phyloP scores from a whole-genome alignment of 2,329 filamentous ascomycete species.

The Didymellaceae sp. region DNA sequence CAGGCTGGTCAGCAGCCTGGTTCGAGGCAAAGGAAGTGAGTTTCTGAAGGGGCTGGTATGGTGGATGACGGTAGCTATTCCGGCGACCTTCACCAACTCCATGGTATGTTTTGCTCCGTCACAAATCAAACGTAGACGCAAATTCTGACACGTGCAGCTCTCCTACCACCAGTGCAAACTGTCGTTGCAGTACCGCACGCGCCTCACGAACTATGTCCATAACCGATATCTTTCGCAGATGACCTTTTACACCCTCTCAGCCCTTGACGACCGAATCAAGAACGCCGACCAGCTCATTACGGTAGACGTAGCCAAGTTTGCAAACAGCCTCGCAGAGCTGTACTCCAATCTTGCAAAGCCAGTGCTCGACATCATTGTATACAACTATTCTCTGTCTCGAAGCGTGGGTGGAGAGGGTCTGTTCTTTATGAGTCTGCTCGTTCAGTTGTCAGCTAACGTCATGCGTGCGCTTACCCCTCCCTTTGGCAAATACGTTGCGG shows the following conservation, averaged over 20 bases:
- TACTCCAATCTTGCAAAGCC: constrained; percentile 98
- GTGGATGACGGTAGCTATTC: constrained; percentile 98
- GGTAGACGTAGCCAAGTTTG: constrained; percentile 95
- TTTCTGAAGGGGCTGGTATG: constrained; percentile 88
- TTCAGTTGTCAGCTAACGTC: constrained; percentile 88
- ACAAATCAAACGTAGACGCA: not conserved
- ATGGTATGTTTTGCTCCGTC: constrained; percentile 69
- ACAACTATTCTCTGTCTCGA: constrained; percentile 91
- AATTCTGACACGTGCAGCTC: constrained; percentile 61
- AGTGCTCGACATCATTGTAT: constrained; percentile 92
- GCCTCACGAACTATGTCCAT: constrained; percentile 93
- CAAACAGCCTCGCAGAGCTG: constrained; percentile 89
- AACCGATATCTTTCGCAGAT: constrained; percentile 96
- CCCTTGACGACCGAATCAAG: constrained; percentile 95
- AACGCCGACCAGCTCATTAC: constrained; percentile 98
- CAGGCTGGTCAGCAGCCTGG: constrained; percentile 86
- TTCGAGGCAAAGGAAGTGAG: constrained; percentile 88
- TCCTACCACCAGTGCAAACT: constrained; percentile 97
- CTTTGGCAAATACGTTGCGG: constrained; percentile 96
- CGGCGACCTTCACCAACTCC: constrained; percentile 97
- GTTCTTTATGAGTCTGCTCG: constrained; percentile 91
- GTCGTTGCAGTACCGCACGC: constrained; percentile 88
- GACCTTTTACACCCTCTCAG: constrained; percentile 96
- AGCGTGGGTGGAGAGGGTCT: constrained; percentile 96
- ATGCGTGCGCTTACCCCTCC: constrained; percentile 96